Base-by-base conservation (phyloP, 768 basidiomycete genomes). In the Podaxis carcinomalis region DNA sequence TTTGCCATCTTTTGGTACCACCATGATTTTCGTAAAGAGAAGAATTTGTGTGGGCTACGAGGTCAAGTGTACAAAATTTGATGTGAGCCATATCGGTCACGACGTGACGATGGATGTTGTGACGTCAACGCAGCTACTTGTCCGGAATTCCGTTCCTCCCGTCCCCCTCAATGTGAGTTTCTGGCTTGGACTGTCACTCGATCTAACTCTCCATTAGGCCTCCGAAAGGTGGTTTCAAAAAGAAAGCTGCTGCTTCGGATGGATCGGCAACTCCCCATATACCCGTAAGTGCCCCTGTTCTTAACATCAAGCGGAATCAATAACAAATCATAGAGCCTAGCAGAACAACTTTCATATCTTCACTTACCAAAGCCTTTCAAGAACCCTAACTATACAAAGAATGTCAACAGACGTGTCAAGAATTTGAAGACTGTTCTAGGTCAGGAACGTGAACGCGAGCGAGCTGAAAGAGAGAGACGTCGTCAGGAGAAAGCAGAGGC, bases 401-500 rank as follows among this genome's bases (percentile, higher is more conserved):
- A 91, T 66, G 68, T 80, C 5, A 89, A 85, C 62, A 79, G 90
- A 6, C 80, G 91, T 21, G 84, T 89, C 21, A 92, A 90, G 77
- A 91, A 92, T 65, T 69, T 92, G 67, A 94, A 93, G 73, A 79
- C 85, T 2, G 86, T 94, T 1, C 77, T 94, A 21, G 81, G 82
- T 0, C 88, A 90, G 64, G 92, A 93, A 68, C 82, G 89, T 4
- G 92, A 94, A 65, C 80, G 88, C 0, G 90, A 92, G 63, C 77
- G 83, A n/a, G 69, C 78, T 35, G 88, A 88, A 59, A 77, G 89
- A 11, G 90, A 92, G 66, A 74, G 78, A 10, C 74, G 80, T 62
- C 75, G 85, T 39, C 71, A 75, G 28, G 83, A 82, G 65, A 78
- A 73, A 52, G 78, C 80, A 46, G 81, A 83, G 23, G 51, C 57